Evolutionary conservation across 805 yeast species (phyloP).

Genomic region (Candida fluviatilis): DNA sequence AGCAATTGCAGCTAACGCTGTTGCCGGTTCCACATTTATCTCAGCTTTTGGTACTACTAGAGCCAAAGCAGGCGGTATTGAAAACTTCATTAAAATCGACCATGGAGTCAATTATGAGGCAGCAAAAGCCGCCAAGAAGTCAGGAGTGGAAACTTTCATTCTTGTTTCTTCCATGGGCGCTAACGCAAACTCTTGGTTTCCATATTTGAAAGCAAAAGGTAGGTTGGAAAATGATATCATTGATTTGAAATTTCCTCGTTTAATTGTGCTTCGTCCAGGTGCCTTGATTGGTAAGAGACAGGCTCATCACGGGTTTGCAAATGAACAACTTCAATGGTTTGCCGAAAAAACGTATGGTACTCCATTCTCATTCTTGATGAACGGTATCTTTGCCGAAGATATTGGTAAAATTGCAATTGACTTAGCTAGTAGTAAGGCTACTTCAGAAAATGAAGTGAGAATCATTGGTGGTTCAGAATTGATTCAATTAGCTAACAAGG

Average conservation of each 20-base stretch:
- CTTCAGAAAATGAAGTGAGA: conserved; percentile 16
- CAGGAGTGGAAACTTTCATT: conserved; percentile 65
- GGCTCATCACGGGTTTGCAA: conserved; percentile 6
- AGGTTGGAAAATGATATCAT: conserved; percentile 65
- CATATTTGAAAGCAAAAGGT: conserved; percentile 70
- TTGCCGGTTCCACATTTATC: conserved; percentile 42
- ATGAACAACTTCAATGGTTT: neutral
- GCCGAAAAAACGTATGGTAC: conserved; percentile 3
- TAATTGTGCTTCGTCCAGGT: conserved; percentile 80
- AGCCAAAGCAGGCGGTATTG: conserved; percentile 68
- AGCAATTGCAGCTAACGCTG: conserved; percentile 28
- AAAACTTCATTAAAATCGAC: conserved; percentile 67
- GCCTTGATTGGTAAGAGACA: conserved; percentile 61
- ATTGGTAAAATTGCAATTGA: conserved; percentile 56
- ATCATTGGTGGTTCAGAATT: conserved; percentile 19
- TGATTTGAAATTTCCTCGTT: conserved; percentile 60
- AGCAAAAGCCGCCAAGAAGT: conserved; percentile 69
- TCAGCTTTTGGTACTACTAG: conserved; percentile 76
- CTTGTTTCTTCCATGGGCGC: conserved; percentile 71
- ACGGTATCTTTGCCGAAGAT: conserved; percentile 61
- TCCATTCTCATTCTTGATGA: conserved; percentile 4
- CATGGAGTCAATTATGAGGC: conserved; percentile 64
- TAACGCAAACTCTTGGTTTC: conserved; percentile 47
- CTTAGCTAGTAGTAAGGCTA: conserved; percentile 24
- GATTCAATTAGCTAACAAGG: too few species aligned